Percentiles rank a stretch among this genome's conserved stretches.
These are phyloP conservation scores for Acanthamoeba healyi DNA, from an alignment of 208 protist species.

Conservation along the genomic window DNA sequence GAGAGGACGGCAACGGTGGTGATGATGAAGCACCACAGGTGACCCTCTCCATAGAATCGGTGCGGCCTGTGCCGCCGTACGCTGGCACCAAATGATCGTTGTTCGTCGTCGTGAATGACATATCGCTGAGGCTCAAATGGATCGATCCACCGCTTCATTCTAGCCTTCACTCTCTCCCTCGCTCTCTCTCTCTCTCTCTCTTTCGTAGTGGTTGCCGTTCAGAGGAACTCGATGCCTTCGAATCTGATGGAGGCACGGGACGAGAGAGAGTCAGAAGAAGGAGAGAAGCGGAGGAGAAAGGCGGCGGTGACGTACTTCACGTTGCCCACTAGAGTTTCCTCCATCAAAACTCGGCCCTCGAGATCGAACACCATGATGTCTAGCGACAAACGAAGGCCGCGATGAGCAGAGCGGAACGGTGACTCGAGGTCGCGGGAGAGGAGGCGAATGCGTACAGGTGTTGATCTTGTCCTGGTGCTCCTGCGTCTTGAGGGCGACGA, in stretches of 20 bases:
- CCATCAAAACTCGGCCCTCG: conserved; percentile 17
- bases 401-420: too few species aligned
- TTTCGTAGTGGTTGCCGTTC: not conserved
- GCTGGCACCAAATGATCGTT: not conserved
- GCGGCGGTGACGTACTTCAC: conserved; percentile 57
- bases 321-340: conserved; percentile 17
- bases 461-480: conserved; percentile 71
- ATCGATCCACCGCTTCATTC: too few species aligned
- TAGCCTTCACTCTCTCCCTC: too few species aligned
- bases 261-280: not conserved
- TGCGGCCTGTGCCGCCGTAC: conserved; percentile 10
- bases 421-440: not conserved
- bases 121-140: too few species aligned
- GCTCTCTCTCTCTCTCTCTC: too few species aligned
- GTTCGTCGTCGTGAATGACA: too few species aligned
- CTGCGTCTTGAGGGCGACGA: conserved; percentile 80
- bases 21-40: not conserved
- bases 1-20: not conserved
- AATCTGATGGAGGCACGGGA: not conserved
- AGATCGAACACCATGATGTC: conserved; percentile 69
- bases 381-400: too few species aligned
- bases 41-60: not conserved
- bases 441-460: conserved; percentile 64
- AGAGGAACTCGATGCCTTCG: conserved; percentile 58
- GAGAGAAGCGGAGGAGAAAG: not conserved